Base-by-base conservation (phyloP, 306 rosid species). In the Comarum palustre region DNA sequence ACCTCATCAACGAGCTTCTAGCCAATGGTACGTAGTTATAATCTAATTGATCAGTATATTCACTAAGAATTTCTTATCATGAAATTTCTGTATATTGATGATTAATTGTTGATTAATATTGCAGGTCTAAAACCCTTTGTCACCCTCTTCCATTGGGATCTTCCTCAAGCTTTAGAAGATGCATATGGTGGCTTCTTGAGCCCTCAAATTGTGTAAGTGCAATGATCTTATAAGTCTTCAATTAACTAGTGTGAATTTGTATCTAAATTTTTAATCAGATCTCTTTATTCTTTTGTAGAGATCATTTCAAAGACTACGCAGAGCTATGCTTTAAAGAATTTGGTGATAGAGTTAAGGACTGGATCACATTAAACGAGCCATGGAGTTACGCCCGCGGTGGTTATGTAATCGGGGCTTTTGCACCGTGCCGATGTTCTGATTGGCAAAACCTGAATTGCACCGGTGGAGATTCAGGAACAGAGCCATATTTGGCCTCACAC, bases 341-440 rank as follows among this genome's bases (percentile, higher is more conserved):
- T 68, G 91, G 96, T 10, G 87, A 90, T 46, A 78, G 89, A 15
- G 90, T 90, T 61, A 90, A 86, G 79, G 78, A 81, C 25, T 90
- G 96, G 96, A 87, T 78, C 34, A 90, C 96, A 12, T 57, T 86
- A 66, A 90, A 90, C 70, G 91, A 88, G 86, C 96, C 96, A 8
- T 50, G 71, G 52, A 78, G 67, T 24, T 82, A 38, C 46, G 71
- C 84, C 31, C 41, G 8, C 31, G 61, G 69, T 19, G 96, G 87
- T 46, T 90, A 88, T 54, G 87, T 81, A 51, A 10, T 0, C 1
- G 96, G 93, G 6, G 24, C 50, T 9, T 81, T 61, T 13, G 87
- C 93, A 2, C 96, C 96, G 0, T 84, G 84, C 4, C 89, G 91
- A 32, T 90, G 96, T 71, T 90, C 96, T 9, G 67, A 10, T 5